These are phyloP conservation scores for Lipomyces chichibuensis DNA, from an alignment of 805 yeast genomes.

Conservation along the genomic window DNA sequence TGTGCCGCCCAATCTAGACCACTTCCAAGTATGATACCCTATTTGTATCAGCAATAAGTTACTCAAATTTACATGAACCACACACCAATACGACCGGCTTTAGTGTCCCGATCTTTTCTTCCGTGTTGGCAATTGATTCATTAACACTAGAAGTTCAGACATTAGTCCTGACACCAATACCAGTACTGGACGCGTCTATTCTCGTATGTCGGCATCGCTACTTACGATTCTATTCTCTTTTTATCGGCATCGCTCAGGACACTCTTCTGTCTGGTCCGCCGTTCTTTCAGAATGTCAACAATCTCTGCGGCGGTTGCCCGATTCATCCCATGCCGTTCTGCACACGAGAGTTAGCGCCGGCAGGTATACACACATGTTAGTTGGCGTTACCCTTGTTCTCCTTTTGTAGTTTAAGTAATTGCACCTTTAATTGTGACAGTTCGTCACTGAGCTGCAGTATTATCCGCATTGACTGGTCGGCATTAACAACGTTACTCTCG, in stretches of 20 bases:
- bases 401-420: neutral
- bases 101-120: slow-evolving; percentile 21
- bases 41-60: neutral
- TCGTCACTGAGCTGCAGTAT: slow-evolving; percentile 5
- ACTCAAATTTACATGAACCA: neutral
- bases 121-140: slow-evolving; percentile 1
- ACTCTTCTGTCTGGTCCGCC: neutral
- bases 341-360: neutral
- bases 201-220: slow-evolving; percentile 1
- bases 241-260: slow-evolving; percentile 1
- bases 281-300: neutral
- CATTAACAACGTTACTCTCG: neutral
- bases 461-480: slow-evolving; percentile 7
- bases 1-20: slow-evolving; percentile 30
- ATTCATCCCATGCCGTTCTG: slow-evolving; percentile 1
- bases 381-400: slow-evolving; percentile 6
- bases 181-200: neutral
- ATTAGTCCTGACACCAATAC: neutral
- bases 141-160: slow-evolving; percentile 1
- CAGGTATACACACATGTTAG: neutral
- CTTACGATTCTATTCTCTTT: slow-evolving; percentile 3
- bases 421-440: slow-evolving; percentile 10
- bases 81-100: slow-evolving; percentile 26
- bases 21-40: slow-evolving; percentile 28
- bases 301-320: neutral